A percentile compares a stretch with the other conserved stretches of the same genome.
Conservation (phyloP, 495 filamentous ascomycete genomes). For the Penicilliopsis zonata region DNA sequence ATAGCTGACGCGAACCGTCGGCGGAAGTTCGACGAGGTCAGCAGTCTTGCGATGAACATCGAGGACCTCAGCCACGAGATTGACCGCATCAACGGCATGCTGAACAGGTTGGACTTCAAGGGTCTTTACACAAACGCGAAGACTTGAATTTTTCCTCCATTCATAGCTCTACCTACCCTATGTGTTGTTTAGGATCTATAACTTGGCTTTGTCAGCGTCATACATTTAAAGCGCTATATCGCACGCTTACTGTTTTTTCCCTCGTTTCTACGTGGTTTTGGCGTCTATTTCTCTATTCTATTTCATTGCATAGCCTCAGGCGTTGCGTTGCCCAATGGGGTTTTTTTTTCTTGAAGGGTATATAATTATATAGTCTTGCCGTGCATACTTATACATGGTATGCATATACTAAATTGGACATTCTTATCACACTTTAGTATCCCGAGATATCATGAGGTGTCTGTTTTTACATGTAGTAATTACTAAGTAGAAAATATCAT, state of each 20-base stretch:
- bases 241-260: neutral
- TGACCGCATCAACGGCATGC: slow-evolving; percentile 45
- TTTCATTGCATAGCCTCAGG: slow-evolving; percentile 16
- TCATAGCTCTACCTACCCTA: too few relatives aligned
- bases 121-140: slow-evolving; percentile 29
- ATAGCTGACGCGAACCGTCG: slow-evolving; percentile 67
- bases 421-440: too few relatives aligned
- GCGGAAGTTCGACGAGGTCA: slow-evolving; percentile 83
- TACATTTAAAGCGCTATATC: neutral
- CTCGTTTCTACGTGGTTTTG: slow-evolving; percentile 4
- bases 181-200: too few relatives aligned
- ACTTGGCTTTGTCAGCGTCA: neutral
- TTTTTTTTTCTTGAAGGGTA: neutral
- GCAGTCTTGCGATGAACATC: slow-evolving; percentile 63
- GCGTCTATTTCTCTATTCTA: slow-evolving; percentile 4
- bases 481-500: too few relatives aligned
- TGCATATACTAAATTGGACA: too few relatives aligned
- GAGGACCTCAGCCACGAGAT: slow-evolving; percentile 82
- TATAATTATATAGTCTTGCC: neutral
- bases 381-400: too few relatives aligned
- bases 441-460: too few relatives aligned
- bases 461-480: too few relatives aligned
- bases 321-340: slow-evolving; percentile 7
- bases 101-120: slow-evolving; percentile 38
- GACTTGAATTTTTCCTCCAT: slow-evolving; percentile 8